Conservation (phyloP, 108 stramenopile genomes). For the Pseudonitzschia pungens region DNA sequence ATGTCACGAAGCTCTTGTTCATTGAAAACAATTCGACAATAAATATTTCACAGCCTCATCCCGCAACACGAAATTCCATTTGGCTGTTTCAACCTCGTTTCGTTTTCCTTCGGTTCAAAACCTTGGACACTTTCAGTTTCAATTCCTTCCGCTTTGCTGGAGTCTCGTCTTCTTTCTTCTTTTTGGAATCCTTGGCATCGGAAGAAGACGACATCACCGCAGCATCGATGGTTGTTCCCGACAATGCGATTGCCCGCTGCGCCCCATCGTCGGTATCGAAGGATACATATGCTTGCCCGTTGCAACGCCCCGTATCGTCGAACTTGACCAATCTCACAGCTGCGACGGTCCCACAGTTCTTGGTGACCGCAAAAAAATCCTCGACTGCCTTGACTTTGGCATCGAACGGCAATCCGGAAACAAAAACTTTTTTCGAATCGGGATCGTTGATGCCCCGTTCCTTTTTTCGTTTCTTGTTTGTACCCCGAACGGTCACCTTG, state of each 20-base stretch:
- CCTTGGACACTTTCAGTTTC: slow-evolving; percentile 72
- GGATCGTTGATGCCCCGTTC: slow-evolving; percentile 70
- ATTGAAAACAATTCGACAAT: no score
- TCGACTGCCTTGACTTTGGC: slow-evolving; percentile 59
- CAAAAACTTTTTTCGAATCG: slow-evolving; percentile 74
- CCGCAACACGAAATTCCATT: neutral
- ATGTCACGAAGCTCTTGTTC: no score
- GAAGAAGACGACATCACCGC: neutral
- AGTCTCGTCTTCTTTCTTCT: slow-evolving; percentile 30
- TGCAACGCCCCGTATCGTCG: slow-evolving; percentile 80
- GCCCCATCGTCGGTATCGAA: slow-evolving; percentile 75
- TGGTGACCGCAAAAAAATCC: slow-evolving; percentile 44
- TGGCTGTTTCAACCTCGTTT: slow-evolving; percentile 16
- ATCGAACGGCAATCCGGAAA: slow-evolving; percentile 82
- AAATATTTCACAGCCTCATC: neutral
- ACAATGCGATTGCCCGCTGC: slow-evolving; percentile 57
- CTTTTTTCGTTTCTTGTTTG: slow-evolving; percentile 65
- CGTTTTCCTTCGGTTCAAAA: slow-evolving; percentile 62
- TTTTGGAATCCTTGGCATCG: slow-evolving; percentile 35
- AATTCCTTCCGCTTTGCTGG: slow-evolving; percentile 48
- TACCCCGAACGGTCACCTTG: slow-evolving; percentile 69
- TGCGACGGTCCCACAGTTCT: slow-evolving; percentile 55
- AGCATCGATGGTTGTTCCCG: slow-evolving; percentile 52
- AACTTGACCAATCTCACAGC: slow-evolving; percentile 75
- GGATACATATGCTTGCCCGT: slow-evolving; percentile 74